These are phyloP conservation scores for Nyssa sinensis DNA, from an alignment of 148 eudicot species.

Conservation along the genomic window DNA sequence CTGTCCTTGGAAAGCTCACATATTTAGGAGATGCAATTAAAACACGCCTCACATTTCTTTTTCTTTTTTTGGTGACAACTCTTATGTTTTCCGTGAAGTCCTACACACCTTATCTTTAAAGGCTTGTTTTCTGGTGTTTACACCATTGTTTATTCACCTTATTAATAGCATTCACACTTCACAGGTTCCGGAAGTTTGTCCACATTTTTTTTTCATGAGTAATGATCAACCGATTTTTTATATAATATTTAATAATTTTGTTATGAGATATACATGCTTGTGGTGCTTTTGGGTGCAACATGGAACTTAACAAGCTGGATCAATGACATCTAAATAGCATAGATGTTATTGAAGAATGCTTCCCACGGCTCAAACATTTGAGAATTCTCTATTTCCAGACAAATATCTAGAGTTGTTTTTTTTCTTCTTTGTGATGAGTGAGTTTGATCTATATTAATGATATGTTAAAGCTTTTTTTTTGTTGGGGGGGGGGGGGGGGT, in stretches of 20 bases:
- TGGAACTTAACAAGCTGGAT: neutral
- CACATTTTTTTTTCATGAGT: too few relatives aligned
- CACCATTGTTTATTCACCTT: neutral
- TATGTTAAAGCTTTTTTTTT: too few relatives aligned
- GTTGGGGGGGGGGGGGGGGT: too few relatives aligned
- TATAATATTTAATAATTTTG: too few relatives aligned
- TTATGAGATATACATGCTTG: neutral
- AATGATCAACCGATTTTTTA: neutral
- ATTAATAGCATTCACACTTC: neutral
- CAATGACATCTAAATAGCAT: too few relatives aligned
- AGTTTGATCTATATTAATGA: too few relatives aligned
- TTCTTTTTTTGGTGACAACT: neutral
- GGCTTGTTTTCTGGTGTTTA: neutral
- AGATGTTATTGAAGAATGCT: too few relatives aligned
- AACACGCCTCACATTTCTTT: neutral
- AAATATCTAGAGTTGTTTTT: too few relatives aligned
- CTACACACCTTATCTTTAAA: neutral
- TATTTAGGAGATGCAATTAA: neutral
- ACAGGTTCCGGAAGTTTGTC: too few relatives aligned
- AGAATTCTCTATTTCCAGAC: too few relatives aligned
- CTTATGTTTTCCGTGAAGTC: neutral
- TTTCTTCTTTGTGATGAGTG: too few relatives aligned
- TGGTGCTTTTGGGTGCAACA: neutral
- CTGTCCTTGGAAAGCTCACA: neutral
- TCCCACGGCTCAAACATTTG: too few relatives aligned